phyloP scores from a whole-genome alignment of 148 eudicot genomes.

The Agrostemma githago region DNA sequence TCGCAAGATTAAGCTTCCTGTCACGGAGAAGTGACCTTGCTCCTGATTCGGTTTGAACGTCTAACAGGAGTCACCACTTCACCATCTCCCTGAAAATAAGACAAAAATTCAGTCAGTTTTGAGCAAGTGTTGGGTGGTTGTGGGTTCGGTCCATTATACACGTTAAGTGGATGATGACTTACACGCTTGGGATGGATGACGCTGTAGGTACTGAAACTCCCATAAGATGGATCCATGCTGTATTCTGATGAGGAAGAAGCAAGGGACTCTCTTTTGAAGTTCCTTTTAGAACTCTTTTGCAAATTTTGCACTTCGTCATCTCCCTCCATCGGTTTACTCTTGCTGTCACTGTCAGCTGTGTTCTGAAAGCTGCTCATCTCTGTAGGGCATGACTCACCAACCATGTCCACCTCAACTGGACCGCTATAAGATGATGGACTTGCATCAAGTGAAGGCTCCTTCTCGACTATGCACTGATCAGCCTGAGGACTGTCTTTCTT shows the following conservation, averaged over 20 bases:
- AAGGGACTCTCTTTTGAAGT: constrained; percentile 66
- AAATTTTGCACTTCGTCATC: constrained; percentile 60
- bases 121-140: background rate
- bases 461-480: constrained; percentile 11
- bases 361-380: constrained; percentile 68
- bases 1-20: background rate
- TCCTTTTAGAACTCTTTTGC: constrained; percentile 40
- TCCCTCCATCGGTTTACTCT: constrained; percentile 20
- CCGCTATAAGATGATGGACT: constrained; percentile 23
- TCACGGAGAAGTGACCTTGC: constrained; percentile 45
- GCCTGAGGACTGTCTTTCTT: constrained; percentile 12
- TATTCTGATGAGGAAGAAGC: constrained; percentile 70
- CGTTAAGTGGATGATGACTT: constrained; percentile 21
- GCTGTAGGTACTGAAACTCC: constrained; percentile 91
- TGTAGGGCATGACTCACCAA: constrained; percentile 52
- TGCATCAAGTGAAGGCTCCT: constrained; percentile 14
- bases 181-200: constrained; percentile 55
- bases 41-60: constrained; percentile 86
- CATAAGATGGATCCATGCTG: constrained; percentile 61
- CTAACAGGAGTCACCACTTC: constrained; percentile 86
- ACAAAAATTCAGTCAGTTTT: background rate
- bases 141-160: background rate
- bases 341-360: constrained; percentile 34
- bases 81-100: constrained; percentile 57
- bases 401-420: constrained; percentile 45